Conservation (phyloP, 2,329 filamentous ascomycete genomes). For the Monosporascus sp. region DNA sequence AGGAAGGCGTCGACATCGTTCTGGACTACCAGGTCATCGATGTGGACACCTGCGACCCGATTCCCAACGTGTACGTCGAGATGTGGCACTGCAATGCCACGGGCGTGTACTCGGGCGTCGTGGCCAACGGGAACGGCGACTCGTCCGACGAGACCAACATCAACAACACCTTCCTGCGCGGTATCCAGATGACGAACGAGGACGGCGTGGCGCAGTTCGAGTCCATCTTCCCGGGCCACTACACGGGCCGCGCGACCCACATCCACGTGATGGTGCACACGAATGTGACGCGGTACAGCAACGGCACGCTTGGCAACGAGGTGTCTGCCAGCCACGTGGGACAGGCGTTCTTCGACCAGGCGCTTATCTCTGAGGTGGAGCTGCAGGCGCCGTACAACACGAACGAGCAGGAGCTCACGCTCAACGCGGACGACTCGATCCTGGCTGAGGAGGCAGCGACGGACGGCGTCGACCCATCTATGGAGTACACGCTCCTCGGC, state of each 20-base stretch:
- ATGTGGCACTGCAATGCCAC: slow-evolving; percentile 45
- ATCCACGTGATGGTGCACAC: slow-evolving; percentile 44
- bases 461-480: slow-evolving; percentile 23
- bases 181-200: slow-evolving; percentile 33
- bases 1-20: slow-evolving; percentile 42
- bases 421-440: slow-evolving; percentile 25
- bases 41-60: slow-evolving; percentile 46
- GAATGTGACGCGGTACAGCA: slow-evolving; percentile 29
- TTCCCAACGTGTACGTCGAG: slow-evolving; percentile 44
- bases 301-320: slow-evolving; percentile 42
- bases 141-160: slow-evolving; percentile 30
- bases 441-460: slow-evolving; percentile 20
- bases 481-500: slow-evolving; percentile 55
- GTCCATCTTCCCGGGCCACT: slow-evolving; percentile 40
- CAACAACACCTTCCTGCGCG: slow-evolving; percentile 36
- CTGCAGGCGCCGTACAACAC: slow-evolving; percentile 37
- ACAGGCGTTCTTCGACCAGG: slow-evolving; percentile 61
- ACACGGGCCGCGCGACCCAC: slow-evolving; percentile 39
- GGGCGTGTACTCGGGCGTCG: slow-evolving; percentile 43
- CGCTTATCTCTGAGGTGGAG: slow-evolving; percentile 48
- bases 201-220: slow-evolving; percentile 38
- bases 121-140: slow-evolving; percentile 36
- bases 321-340: slow-evolving; percentile 53
- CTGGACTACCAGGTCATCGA: slow-evolving; percentile 51
- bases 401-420: slow-evolving; percentile 41